Base-by-base conservation (phyloP, 1,284 basidiomycete species). In the Rhodofomes roseus region DNA sequence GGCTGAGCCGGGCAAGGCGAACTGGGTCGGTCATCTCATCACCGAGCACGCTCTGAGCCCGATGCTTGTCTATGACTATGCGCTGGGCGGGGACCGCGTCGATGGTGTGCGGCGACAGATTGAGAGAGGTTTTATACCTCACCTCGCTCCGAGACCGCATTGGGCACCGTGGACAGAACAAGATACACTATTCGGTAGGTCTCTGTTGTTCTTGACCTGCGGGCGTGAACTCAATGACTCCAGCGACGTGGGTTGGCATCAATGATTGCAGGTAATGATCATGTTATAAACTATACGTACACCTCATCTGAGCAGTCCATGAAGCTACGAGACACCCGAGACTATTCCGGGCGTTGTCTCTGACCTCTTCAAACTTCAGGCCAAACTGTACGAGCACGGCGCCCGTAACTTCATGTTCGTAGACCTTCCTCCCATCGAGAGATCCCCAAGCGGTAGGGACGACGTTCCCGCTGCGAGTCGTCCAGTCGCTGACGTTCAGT, bases 231-330 rank as follows among this genome's bases (percentile, higher is more conserved):
- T 52, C 9, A 31, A n/a, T 14, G 8, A 44, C 11, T 23, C 29
- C 22, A 87, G 85, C 83, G n/a, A 83, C 79, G 8, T 88, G 84
- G 84, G 72, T 86, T 60, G 85, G 86, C 0, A 85, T 86, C 57
- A 87, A 88, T 62, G 85, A 87, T 68, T 80, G 80, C 73, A 80
- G 74, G 80, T 84, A 67, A 58, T 77, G 46, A 39, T 14, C 7
- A 6, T 34, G 5, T 34, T 34, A 34, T 34, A 34, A 4, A 34
- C 11, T 34, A 4, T 34, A 34, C 31, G 31, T n/a, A n/a, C n/a
- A n/a, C n/a, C n/a, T n/a, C n/a, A n/a, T n/a, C n/a, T n/a, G n/a
- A 36, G 6, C 12, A 6, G 34, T 39, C 16, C 7, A 12, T 27
- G 23, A 29, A 55, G 57, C 20, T 44, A 23, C 20, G 55, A 52